These are phyloP conservation scores for Penicillium egyptiacum DNA, from an alignment of 495 filamentous ascomycete genomes.

Conservation along the genomic window DNA sequence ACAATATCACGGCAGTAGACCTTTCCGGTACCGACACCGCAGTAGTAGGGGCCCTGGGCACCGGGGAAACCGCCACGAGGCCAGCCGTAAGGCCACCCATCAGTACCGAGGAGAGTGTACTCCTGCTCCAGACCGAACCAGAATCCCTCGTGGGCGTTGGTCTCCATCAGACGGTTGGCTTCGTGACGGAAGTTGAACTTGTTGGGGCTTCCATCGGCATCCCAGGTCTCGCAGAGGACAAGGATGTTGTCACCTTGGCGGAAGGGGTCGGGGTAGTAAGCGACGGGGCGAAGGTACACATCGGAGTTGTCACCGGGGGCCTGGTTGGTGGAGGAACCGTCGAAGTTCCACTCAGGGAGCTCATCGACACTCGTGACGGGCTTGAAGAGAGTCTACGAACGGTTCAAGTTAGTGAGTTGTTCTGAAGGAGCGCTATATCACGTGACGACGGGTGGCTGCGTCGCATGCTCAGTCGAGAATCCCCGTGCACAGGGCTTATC, in stretches of 20 bases:
- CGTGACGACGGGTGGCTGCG: conserved; percentile 37
- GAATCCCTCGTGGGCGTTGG: conserved; percentile 75
- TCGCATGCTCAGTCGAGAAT: conserved; percentile 22
- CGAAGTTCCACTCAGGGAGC: conserved; percentile 98
- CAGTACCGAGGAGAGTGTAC: conserved; percentile 86
- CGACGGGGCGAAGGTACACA: conserved; percentile 91
- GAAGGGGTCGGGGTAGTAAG: conserved; percentile 93
- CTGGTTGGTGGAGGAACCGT: conserved; percentile 92
- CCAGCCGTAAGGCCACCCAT: conserved; percentile 90
- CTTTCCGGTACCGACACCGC: conserved; percentile 94
- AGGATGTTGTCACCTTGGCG: conserved; percentile 81
- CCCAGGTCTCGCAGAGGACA: conserved; percentile 95
- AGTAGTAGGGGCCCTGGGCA: conserved; percentile 98
- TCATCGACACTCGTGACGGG: conserved; percentile 65
- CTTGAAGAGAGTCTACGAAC: conserved; percentile 70
- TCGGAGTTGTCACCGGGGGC: conserved; percentile 96
- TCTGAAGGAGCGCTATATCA: conserved; percentile 22
- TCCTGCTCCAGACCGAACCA: conserved; percentile 99
- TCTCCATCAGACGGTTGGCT: conserved; percentile 82
- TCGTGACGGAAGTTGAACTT: conserved; percentile 98
- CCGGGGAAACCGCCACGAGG: conserved; percentile 94
- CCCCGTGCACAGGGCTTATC: conserved; percentile 38
- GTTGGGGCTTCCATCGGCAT: conserved; percentile 94
- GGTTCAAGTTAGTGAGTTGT: conserved; percentile 16
- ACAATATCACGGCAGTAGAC: conserved; percentile 98